These are phyloP conservation scores for Jatropha multifida DNA, from an alignment of 441 rosid species.

Conservation along the genomic window DNA sequence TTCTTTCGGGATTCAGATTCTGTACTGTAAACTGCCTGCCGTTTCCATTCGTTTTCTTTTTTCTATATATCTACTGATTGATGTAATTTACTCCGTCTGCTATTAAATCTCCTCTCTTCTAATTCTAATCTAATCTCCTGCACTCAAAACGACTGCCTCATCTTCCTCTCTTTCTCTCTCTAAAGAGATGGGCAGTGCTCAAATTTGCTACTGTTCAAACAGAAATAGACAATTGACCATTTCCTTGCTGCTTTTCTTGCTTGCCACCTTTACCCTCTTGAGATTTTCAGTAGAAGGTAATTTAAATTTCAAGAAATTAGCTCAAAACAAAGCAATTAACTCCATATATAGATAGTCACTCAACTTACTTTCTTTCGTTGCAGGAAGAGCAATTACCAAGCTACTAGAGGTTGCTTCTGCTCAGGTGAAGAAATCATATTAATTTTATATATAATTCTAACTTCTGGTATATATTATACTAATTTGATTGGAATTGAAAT, in stretches of 20 bases:
- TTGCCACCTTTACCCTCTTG: conserved; percentile 33
- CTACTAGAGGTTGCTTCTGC: conserved; percentile 27
- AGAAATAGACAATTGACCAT: conserved; percentile 32
- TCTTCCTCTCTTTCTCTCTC: conserved; percentile 14
- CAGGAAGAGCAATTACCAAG: conserved; percentile 38
- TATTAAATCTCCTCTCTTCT: not conserved
- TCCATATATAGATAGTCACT: conserved; percentile 4
- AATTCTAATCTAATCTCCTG: not conserved
- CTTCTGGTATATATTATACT: not conserved
- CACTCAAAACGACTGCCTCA: not conserved
- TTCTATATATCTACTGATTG: too few species aligned
- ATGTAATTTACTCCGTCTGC: conserved; percentile 1
- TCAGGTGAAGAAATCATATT: conserved; percentile 25
- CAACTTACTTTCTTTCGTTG: conserved; percentile 5
- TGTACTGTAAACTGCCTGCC: conserved; percentile 5
- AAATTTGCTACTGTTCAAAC: conserved; percentile 26
- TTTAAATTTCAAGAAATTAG: conserved; percentile 6
- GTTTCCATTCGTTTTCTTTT: conserved; percentile 23
- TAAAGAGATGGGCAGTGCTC: conserved; percentile 40
- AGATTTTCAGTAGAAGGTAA: conserved; percentile 44
- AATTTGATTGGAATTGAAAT: not conserved
- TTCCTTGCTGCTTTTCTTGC: conserved; percentile 39
- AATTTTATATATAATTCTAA: not conserved
- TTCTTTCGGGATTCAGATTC: conserved; percentile 26
- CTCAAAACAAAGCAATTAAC: not conserved